Evolutionary conservation across 805 yeast species (phyloP).

Genomic region (Suhomyces emberorum): DNA sequence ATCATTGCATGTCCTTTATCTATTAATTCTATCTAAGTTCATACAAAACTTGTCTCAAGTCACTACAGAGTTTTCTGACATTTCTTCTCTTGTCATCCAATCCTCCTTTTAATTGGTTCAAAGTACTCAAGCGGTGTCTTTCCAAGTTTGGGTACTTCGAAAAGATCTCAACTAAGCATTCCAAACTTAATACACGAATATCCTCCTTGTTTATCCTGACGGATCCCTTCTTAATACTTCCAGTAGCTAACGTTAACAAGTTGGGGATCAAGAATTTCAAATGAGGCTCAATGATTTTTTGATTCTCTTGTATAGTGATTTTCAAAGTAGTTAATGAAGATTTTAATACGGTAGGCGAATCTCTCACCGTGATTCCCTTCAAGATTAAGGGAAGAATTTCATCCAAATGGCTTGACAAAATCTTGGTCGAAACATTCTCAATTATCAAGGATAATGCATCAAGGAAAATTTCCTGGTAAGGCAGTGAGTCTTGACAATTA

Average conservation of each 20-base stretch:
- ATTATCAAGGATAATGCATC: constrained; percentile 66
- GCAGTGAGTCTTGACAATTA: constrained; percentile 3
- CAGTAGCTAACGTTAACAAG: constrained; percentile 39
- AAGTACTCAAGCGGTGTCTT: constrained; percentile 50
- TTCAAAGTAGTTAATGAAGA: constrained; percentile 62
- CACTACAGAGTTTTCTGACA: constrained; percentile 74
- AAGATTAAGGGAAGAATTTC: constrained; percentile 69
- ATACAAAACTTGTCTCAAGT: constrained; percentile 58
- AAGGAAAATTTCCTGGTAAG: constrained; percentile 45
- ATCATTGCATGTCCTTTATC: too few species aligned
- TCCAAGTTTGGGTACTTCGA: constrained; percentile 41
- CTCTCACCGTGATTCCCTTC: constrained; percentile 52
- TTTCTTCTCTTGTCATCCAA: constrained; percentile 73
- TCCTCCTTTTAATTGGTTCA: constrained; percentile 45
- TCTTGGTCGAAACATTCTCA: constrained; percentile 58
- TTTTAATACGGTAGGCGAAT: constrained; percentile 37
- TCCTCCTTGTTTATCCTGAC: constrained; percentile 36
- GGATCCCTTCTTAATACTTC: constrained; percentile 12
- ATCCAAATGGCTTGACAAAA: constrained; percentile 62
- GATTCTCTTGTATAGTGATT: constrained; percentile 52
- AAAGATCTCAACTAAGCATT: constrained; percentile 47
- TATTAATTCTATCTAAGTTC: constrained; percentile 6
- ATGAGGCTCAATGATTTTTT: constrained; percentile 51
- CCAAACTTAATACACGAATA: constrained; percentile 56
- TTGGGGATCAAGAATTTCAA: constrained; percentile 50